Conservation (phyloP, 2,329 filamentous ascomycete species). For the Neofusicoccum parvum region DNA sequence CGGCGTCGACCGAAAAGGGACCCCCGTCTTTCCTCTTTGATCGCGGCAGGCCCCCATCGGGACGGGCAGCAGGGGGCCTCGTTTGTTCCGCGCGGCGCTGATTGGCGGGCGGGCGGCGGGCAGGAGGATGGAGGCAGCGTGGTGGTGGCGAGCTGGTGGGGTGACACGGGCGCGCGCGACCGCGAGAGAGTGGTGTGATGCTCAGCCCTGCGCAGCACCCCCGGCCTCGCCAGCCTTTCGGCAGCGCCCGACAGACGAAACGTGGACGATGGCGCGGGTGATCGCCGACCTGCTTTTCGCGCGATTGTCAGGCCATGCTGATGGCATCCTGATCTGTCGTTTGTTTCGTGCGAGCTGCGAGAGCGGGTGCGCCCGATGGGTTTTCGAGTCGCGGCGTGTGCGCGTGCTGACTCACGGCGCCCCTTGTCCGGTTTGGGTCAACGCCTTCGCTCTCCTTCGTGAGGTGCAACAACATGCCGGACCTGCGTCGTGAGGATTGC, state of each 20-base stretch:
- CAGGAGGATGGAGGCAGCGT: background rate
- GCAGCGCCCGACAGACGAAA: constrained; percentile 2
- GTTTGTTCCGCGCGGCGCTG: background rate
- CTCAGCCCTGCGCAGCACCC: background rate
- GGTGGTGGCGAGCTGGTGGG: constrained; percentile 14
- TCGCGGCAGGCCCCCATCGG: no score
- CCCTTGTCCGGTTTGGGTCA: background rate
- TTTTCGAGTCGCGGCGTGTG: background rate
- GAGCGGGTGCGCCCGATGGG: constrained; percentile 1
- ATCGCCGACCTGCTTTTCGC: background rate
- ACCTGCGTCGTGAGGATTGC: background rate
- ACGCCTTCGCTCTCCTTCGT: background rate
- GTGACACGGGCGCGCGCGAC: constrained; percentile 1
- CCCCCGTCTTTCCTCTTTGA: no score
- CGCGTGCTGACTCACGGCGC: background rate
- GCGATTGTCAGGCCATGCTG: constrained; percentile 1
- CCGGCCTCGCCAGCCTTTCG: background rate
- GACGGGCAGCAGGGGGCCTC: no score
- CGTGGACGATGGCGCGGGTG: no score
- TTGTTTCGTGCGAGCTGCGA: background rate
- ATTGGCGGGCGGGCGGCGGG: background rate
- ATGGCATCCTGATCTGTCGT: background rate
- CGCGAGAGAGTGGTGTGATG: constrained; percentile 12
- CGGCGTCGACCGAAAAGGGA: no score
- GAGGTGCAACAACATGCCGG: background rate